Evolutionary conservation across 495 filamentous ascomycete species (phyloP).

Genomic region (Annulohypoxylon maeteangense): DNA sequence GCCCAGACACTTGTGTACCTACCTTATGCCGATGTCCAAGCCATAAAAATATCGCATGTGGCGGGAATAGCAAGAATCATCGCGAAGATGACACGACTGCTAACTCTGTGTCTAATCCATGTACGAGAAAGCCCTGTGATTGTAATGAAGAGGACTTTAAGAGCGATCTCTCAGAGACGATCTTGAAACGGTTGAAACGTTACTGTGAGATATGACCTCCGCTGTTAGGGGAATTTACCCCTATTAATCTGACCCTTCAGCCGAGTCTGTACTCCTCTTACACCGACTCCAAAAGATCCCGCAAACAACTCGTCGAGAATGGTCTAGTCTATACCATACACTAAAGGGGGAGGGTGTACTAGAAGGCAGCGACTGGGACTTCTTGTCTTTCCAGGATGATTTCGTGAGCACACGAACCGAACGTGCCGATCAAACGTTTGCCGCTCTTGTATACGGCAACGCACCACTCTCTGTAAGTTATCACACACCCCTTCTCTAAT

Average conservation of each 20-base stretch:
- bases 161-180: neutral
- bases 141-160: neutral
- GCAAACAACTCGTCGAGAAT: slow-evolving; percentile 5
- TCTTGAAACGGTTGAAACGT: neutral
- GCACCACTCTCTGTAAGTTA: slow-evolving; percentile 7
- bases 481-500: neutral
- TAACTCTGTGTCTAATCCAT: neutral
- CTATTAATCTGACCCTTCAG: neutral
- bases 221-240: neutral
- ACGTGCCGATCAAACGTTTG: slow-evolving; percentile 1
- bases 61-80: neutral
- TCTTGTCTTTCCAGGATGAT: slow-evolving; percentile 14
- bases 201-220: neutral
- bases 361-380: neutral
- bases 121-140: neutral
- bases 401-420: slow-evolving; percentile 6
- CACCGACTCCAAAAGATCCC: slow-evolving; percentile 12
- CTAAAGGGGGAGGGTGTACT: neutral
- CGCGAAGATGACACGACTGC: neutral
- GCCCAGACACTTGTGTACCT: neutral
- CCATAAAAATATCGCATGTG: neutral
- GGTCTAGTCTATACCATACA: slow-evolving; percentile 1
- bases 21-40: neutral
- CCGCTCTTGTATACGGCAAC: slow-evolving; percentile 14
- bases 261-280: slow-evolving; percentile 13